Percentiles rank a stretch among this genome's conserved stretches.
Evolutionary conservation across 2,329 filamentous ascomycete species (phyloP).

Genomic region (Xylariaceae sp.): DNA sequence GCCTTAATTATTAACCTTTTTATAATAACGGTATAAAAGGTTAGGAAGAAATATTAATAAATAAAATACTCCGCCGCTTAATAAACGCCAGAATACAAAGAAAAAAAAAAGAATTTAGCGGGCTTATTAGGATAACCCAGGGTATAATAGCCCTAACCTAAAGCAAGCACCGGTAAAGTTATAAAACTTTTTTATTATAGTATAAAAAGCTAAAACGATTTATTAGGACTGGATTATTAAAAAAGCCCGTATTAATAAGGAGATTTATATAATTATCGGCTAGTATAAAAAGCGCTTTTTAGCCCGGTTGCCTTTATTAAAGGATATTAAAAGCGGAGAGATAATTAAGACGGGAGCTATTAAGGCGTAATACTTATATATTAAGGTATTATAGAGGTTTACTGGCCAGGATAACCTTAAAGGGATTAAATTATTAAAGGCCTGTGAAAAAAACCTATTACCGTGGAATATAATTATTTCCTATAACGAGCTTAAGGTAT

Average conservation of each 20-base stretch:
- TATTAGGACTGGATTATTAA: neutral
- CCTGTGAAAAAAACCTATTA: no score
- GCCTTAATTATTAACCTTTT: neutral
- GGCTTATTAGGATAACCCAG: no score
- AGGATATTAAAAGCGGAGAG: neutral
- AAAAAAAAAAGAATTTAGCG: neutral
- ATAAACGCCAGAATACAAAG: neutral
- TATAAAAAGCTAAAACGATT: neutral
- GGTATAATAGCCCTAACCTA: no score
- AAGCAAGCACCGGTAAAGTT: neutral
- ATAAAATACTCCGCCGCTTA: no score
- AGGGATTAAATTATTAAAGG: neutral
- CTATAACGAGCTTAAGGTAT: no score
- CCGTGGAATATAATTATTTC: no score
- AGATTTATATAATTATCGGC: neutral
- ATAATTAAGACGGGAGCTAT: neutral
- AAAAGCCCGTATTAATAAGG: neutral
- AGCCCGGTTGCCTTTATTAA: neutral
- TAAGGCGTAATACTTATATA: neutral
- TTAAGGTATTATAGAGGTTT: conserved; percentile 1
- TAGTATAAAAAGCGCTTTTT: no score
- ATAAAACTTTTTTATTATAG: neutral
- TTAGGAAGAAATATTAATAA: conserved; percentile 1
- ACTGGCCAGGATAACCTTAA: no score
- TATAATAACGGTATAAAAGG: neutral